These are phyloP conservation scores for Ogataea trehalophila DNA, from an alignment of 805 yeast genomes.

Conservation along the genomic window DNA sequence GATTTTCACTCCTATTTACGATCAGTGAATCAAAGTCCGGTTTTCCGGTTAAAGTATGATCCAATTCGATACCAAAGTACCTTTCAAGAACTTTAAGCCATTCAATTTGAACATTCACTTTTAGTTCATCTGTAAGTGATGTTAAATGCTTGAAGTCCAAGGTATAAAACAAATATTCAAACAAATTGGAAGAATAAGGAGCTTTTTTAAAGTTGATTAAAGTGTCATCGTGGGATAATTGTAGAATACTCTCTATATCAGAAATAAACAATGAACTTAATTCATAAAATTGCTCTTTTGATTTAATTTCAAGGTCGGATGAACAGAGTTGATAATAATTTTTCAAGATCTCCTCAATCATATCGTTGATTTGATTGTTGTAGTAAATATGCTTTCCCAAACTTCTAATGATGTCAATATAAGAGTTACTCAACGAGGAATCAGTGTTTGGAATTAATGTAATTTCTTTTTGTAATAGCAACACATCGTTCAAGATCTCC, in stretches of 20 bases:
- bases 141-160: constrained; percentile 17
- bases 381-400: constrained; percentile 78
- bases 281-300: constrained; percentile 11
- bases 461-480: constrained; percentile 40
- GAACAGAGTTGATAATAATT: constrained; percentile 33
- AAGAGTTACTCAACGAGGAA: constrained; percentile 35
- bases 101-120: constrained; percentile 32
- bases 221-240: constrained; percentile 24
- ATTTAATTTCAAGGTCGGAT: constrained; percentile 9
- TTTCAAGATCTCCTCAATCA: constrained; percentile 61
- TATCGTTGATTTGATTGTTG: constrained; percentile 80
- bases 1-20: constrained; percentile 35
- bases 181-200: constrained; percentile 38
- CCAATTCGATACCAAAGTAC: constrained; percentile 23
- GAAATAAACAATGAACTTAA: constrained; percentile 19
- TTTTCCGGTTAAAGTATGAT: constrained; percentile 11
- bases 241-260: constrained; percentile 25
- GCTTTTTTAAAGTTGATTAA: constrained; percentile 34
- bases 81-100: constrained; percentile 36
- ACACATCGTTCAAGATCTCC: constrained; percentile 62
- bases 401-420: constrained; percentile 58
- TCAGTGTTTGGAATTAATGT: constrained; percentile 17
- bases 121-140: constrained; percentile 21
- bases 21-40: constrained; percentile 43
- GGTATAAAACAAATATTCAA: constrained; percentile 35